Percentiles rank a stretch among this genome's conserved stretches.
These are phyloP conservation scores for Basipetospora sp. DNA, from an alignment of 2,329 filamentous ascomycete genomes.

Conservation along the genomic window DNA sequence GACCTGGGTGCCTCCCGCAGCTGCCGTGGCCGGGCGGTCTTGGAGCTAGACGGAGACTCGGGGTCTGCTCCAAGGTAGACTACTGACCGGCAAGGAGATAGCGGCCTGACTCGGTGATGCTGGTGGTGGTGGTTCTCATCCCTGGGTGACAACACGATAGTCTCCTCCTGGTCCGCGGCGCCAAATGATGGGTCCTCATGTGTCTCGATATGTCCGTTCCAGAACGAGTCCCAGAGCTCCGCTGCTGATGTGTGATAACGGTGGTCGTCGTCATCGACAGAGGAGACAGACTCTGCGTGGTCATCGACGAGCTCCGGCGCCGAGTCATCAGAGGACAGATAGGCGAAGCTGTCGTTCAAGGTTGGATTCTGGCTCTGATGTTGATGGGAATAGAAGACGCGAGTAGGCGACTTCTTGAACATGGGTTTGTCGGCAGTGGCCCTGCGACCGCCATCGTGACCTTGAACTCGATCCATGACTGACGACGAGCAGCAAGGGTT, in stretches of 20 bases:
- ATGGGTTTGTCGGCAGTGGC: too few species aligned
- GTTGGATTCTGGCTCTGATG: background rate
- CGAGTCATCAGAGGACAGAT: constrained; percentile 4
- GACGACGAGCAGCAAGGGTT: too few species aligned
- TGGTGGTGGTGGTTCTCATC: too few species aligned
- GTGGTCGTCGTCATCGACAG: constrained; percentile 31
- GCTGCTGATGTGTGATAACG: constrained; percentile 30
- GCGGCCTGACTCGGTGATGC: background rate
- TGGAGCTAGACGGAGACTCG: background rate
- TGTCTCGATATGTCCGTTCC: constrained; percentile 13
- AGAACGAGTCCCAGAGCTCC: constrained; percentile 39
- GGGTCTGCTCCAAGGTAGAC: background rate
- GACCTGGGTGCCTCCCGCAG: background rate
- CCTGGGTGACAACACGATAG: too few species aligned
- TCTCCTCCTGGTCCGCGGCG: background rate
- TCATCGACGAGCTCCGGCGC: constrained; percentile 5
- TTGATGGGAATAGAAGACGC: too few species aligned
- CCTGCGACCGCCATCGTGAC: too few species aligned
- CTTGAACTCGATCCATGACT: too few species aligned
- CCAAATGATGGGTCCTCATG: background rate
- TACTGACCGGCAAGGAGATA: background rate
- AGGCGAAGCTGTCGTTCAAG: constrained; percentile 3
- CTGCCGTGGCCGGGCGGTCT: background rate
- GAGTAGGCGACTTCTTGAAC: too few species aligned
- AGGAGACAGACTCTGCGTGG: constrained; percentile 4